phyloP scores from a whole-genome alignment of 306 rosid species.

The Albizia julibrissin region DNA sequence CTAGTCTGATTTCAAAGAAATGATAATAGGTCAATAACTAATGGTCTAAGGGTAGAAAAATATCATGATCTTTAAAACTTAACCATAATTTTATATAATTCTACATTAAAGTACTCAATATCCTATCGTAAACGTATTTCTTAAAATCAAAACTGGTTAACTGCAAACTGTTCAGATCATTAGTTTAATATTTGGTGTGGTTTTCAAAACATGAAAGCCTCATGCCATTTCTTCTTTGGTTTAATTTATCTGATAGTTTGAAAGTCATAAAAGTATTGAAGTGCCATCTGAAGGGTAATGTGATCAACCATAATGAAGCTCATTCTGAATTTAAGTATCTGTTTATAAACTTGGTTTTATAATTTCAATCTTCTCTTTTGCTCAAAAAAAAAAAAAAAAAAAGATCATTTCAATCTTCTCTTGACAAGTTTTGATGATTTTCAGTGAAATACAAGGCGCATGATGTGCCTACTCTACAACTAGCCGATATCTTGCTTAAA shows the following conservation, averaged over 20 bases:
- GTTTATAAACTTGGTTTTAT: background rate
- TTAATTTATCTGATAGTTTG: background rate
- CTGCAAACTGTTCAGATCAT: background rate
- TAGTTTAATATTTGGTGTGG: background rate
- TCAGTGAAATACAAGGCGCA: conserved; percentile 80
- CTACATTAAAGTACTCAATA: no score
- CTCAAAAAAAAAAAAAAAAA: no score
- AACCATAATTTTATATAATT: background rate
- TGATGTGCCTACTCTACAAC: conserved; percentile 55
- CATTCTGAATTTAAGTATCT: background rate
- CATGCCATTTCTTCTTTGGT: conserved; percentile 15
- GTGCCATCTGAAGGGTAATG: background rate
- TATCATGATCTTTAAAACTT: background rate
- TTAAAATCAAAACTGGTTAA: background rate
- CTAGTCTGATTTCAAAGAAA: background rate
- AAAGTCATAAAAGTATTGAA: background rate
- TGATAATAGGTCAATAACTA: background rate
- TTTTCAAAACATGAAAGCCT: conserved; percentile 48
- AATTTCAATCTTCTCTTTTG: background rate
- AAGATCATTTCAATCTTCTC: no score
- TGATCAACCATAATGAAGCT: background rate
- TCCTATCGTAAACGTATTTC: background rate
- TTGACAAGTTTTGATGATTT: conserved; percentile 14
- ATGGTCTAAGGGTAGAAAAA: background rate
- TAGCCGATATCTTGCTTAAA: conserved; percentile 61